Evolutionary conservation across 306 rosid genomes (phyloP).

Genomic region (Glycine latifolia): DNA sequence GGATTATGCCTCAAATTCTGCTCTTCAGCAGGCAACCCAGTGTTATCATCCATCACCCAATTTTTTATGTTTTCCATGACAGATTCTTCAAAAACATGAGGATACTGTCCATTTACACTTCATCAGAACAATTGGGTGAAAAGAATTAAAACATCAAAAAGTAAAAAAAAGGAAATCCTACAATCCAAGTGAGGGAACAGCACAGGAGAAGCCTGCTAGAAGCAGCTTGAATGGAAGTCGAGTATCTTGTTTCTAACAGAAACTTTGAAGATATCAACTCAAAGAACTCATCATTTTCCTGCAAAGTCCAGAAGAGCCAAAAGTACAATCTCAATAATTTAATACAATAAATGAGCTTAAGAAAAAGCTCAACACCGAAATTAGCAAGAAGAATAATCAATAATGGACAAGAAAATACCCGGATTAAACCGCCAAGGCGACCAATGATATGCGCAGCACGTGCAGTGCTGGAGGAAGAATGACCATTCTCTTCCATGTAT

Average conservation of each 20-base stretch:
- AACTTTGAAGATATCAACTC: conserved; percentile 89
- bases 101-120: conserved; percentile 71
- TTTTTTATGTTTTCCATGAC: conserved; percentile 76
- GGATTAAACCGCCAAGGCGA: conserved; percentile 76
- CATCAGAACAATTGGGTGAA: conserved; percentile 40
- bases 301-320: conserved; percentile 19
- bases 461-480: conserved; percentile 75
- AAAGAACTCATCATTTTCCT: conserved; percentile 95
- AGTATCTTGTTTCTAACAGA: conserved; percentile 74
- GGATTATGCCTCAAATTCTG: conserved; percentile 62
- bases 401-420: conserved; percentile 61
- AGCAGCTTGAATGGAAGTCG: conserved; percentile 78
- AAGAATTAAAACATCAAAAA: neutral
- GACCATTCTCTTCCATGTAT: conserved; percentile 84
- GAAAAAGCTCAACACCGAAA: neutral
- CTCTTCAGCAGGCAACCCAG: conserved; percentile 58
- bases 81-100: conserved; percentile 89
- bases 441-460: conserved; percentile 87
- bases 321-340: conserved; percentile 2
- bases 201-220: conserved; percentile 75
- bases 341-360: neutral
- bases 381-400: neutral
- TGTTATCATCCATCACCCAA: conserved; percentile 82
- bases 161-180: conserved; percentile 45
- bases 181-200: conserved; percentile 89